Base-by-base conservation (phyloP, 805 yeast genomes). In the Kodamaea kaohsiungensis region DNA sequence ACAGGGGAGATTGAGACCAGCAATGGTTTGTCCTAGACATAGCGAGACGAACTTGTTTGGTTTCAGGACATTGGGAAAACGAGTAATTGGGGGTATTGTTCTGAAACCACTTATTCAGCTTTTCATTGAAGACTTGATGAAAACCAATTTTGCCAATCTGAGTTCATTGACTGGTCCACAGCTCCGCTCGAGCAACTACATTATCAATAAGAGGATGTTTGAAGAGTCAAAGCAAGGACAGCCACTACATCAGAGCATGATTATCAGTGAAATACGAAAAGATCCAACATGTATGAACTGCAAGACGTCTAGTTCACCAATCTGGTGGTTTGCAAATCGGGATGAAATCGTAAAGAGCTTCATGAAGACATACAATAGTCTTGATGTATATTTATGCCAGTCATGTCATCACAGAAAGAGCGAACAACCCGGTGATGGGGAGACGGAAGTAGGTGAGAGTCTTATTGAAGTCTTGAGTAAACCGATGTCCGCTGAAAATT, bases 11-110 rank as follows among this genome's bases (percentile, higher is more conserved):
- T 65, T 83, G 7, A 62, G 61, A 22, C 86, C 86, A 1, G 65
- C 70, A 2, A 59, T 82, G 13, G 55, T 71, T 1, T 84, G 88
- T 58, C 64, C 73, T 0, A 59, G 64, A 2, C 86, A 82, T 63
- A 58, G 56, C 5, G 59, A 62, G 22, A 43, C 61, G 0, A 56
- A 57, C 2, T 56, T 76, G n/a, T 65, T 64, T 46, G 49, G 63
- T 1, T 55, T 77, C 50, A 58, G 74, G 37, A 52, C 63, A 2
- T 49, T 57, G 4, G 82, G 71, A n/a, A 73, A 61, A 56, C 52
- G 72, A 56, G 64, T 48, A 16, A 59, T 59, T 50, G 58, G 65
- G 5, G 49, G 57, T 30, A 46, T 63, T 42, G 72, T 70, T 39
- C 70, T 63, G 22, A 65, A 62, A 50, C 75, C 86, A 18, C 58